Evolutionary conservation across 495 filamentous ascomycete species (phyloP).

Genomic region (Glarea lozoyensis): DNA sequence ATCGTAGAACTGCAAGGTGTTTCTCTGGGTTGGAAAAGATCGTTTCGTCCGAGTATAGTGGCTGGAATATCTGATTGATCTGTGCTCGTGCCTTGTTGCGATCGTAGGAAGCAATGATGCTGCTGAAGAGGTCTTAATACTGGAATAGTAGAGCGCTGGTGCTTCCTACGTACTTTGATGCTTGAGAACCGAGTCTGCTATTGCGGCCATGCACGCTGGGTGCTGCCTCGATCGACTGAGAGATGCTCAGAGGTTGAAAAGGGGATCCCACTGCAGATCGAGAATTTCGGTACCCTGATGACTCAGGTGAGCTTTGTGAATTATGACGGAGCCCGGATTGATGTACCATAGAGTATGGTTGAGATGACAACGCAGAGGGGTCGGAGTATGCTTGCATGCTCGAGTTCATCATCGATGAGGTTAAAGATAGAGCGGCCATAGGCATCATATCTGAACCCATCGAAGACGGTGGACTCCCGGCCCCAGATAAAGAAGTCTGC

Average conservation of each 20-base stretch:
- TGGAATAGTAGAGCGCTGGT: not conserved
- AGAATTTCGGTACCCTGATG: conserved; percentile 24
- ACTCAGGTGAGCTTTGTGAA: conserved; percentile 25
- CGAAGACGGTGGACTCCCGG: conserved; percentile 18
- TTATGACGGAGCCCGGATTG: conserved; percentile 23
- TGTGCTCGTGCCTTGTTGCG: conserved; percentile 20
- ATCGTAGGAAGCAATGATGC: conserved; percentile 20
- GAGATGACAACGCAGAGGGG: conserved; percentile 16
- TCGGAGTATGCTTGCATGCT: conserved; percentile 20
- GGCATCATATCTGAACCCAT: conserved; percentile 23
- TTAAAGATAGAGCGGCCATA: conserved; percentile 20
- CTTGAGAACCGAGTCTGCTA: conserved; percentile 4
- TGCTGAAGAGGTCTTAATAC: conserved; percentile 9
- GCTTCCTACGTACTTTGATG: conserved; percentile 9
- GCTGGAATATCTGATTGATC: conserved; percentile 15
- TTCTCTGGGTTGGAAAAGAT: conserved; percentile 13
- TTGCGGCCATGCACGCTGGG: not conserved
- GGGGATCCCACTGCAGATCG: conserved; percentile 22
- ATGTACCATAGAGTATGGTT: conserved; percentile 25
- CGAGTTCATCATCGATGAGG: conserved; percentile 20
- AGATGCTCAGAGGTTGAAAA: conserved; percentile 22
- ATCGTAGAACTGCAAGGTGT: conserved; percentile 23
- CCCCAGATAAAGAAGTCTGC: conserved; percentile 16
- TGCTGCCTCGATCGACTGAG: conserved; percentile 13
- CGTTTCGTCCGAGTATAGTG: conserved; percentile 13